Evolutionary conservation across 345 rosid species (phyloP).

Genomic region (Brassica rapa): DNA sequence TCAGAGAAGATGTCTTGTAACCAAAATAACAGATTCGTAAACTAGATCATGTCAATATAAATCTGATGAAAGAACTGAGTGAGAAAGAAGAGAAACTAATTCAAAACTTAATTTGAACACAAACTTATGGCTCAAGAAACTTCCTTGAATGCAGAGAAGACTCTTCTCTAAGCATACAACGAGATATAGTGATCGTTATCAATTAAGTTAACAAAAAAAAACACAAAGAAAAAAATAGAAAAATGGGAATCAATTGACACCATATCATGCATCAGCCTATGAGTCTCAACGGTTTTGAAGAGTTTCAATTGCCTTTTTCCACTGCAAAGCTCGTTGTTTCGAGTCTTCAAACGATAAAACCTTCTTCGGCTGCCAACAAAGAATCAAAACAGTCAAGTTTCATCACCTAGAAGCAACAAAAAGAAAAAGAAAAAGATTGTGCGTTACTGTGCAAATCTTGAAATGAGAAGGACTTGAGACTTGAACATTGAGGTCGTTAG

Average conservation of each 20-base stretch:
- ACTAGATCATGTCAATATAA: not conserved
- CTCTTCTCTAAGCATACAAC: not conserved
- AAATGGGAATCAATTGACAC: not conserved
- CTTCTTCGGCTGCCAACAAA: slow-evolving; percentile 68
- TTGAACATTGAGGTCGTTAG: slow-evolving; percentile 80
- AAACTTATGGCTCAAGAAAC: not conserved
- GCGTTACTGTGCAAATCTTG: slow-evolving; percentile 85
- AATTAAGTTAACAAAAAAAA: not conserved
- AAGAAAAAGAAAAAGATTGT: not conserved
- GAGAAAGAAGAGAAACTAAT: not conserved
- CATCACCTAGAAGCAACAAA: not conserved
- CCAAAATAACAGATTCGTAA: not conserved
- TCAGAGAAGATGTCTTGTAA: not conserved
- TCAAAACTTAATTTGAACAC: slow-evolving; percentile 12
- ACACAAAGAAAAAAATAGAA: not conserved
- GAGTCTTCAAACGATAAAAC: slow-evolving; percentile 84
- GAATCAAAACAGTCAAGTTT: slow-evolving; percentile 1
- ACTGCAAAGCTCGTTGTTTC: slow-evolving; percentile 86
- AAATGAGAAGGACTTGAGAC: slow-evolving; percentile 76
- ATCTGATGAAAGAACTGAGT: not conserved
- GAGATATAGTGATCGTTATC: not conserved
- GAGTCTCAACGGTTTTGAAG: slow-evolving; percentile 65
- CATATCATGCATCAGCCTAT: slow-evolving; percentile 19
- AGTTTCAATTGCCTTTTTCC: slow-evolving; percentile 94
- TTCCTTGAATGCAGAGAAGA: not conserved